Evolutionary conservation across 768 basidiomycete genomes (phyloP), one percentile per base, ranked within the genome.

Genomic region (Lactarius sp.): DNA sequence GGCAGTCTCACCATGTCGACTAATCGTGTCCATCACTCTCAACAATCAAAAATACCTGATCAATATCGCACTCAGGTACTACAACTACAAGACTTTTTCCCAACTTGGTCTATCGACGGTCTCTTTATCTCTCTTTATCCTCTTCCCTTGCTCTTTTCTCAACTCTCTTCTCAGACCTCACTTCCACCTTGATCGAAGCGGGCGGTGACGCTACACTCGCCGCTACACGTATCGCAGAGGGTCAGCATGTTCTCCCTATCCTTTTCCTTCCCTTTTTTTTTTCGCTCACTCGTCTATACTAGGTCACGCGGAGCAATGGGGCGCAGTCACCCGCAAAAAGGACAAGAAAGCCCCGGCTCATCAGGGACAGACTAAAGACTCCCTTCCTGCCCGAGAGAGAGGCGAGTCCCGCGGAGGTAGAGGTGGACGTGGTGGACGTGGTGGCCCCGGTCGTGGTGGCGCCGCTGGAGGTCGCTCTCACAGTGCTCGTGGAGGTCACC

Each of bases 271-370:
- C 22, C 22, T 27, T 27, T 64, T 70, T 70, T 53, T 65, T 73
- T 56, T 70, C 39, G 41, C 66, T 61, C 56, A 61, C 49, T 59
- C 41, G 31, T 55, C 20, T 62, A 39, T 60, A 55, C 56, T 72
- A 93, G 91, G 91, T 70, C 79, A 80, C 68, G 87, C 81, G 52
- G 84, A 86, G 73, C 88, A 87, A 71, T 94, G 91, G 91, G 90
- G 83, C 56, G 84, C 89, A 59, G 91, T 92, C 61, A 84, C 84
- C 66, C 87, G 84, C 75, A 93, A 92, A 83, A 94, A 91, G 79
- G 90, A 93, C 74, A 92, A 92, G 80, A 92, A 90, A 76, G 50
- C 67, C 0, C 64, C 77, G 34, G 69, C 80, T 13, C 55, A 78
- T 36, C 79, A 81, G 47, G 56, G 77, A 46, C 66, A 70, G 50